Evolutionary conservation across 2,329 filamentous ascomycete species (phyloP).

Genomic region (Geoglossum cookeanum): DNA sequence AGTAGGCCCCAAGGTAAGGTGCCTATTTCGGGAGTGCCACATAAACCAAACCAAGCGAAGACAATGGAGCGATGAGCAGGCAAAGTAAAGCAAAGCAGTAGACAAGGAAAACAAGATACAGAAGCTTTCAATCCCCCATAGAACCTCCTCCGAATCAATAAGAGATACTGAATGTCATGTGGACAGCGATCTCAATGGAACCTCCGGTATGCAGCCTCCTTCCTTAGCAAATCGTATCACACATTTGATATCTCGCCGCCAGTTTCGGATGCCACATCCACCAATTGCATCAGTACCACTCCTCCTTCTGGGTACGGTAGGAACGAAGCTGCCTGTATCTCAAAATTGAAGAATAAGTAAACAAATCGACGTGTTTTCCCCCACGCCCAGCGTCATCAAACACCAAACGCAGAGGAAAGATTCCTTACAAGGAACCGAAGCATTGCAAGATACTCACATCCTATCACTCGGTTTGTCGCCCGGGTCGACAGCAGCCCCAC

Average conservation of each 20-base stretch:
- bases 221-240: background rate
- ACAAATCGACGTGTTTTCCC: conserved; percentile 24
- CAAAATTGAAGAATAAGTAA: conserved; percentile 68
- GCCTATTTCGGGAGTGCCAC: background rate
- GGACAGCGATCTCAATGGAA: background rate
- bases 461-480: conserved; percentile 66
- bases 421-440: conserved; percentile 74
- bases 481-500: conserved; percentile 36
- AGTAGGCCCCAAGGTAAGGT: background rate
- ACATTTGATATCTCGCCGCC: background rate
- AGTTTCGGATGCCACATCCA: conserved; percentile 5
- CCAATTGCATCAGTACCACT: conserved; percentile 17
- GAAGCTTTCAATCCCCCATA: background rate
- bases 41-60: background rate
- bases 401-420: conserved; percentile 67
- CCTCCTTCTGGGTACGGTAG: conserved; percentile 34
- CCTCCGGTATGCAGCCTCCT: background rate
- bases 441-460: conserved; percentile 79
- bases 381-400: conserved; percentile 56
- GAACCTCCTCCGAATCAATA: background rate
- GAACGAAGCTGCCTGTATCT: conserved; percentile 64
- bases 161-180: background rate
- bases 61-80: background rate
- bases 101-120: background rate
- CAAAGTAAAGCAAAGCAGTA: background rate